Evolutionary conservation across 768 basidiomycete species (phyloP).

Genomic region (Cystofilobasidium ferigula): DNA sequence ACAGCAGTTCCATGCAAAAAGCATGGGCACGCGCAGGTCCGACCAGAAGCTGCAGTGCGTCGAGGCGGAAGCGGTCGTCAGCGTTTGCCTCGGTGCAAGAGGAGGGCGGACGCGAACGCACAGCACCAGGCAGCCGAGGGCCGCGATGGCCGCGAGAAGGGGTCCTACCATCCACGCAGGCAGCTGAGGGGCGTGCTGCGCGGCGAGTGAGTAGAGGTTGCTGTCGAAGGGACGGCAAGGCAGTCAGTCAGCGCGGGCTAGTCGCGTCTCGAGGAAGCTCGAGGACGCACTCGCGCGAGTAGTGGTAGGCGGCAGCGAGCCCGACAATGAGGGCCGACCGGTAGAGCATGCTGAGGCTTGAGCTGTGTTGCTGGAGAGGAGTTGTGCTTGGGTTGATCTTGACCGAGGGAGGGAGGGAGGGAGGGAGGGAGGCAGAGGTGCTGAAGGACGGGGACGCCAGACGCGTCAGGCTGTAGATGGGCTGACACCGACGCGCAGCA

Average conservation of each 20-base stretch:
- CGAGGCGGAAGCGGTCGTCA: too few relatives aligned
- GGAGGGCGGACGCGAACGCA: background rate
- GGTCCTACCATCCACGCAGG: background rate
- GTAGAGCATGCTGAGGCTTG: conserved; percentile 5
- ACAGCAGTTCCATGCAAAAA: conserved; percentile 24
- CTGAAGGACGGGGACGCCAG: too few relatives aligned
- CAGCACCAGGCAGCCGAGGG: background rate
- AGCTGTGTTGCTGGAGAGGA: background rate
- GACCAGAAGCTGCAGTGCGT: conserved; percentile 6
- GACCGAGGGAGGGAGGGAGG: too few relatives aligned
- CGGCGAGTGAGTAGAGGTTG: background rate
- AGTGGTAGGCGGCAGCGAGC: background rate
- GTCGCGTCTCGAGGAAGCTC: background rate
- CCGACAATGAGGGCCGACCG: background rate
- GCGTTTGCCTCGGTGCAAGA: too few relatives aligned
- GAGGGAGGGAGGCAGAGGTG: too few relatives aligned
- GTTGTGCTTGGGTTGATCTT: too few relatives aligned
- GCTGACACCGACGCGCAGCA: too few relatives aligned
- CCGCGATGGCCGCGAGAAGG: background rate
- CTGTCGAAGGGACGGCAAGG: background rate
- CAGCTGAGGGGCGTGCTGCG: background rate
- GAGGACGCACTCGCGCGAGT: conserved; percentile 8
- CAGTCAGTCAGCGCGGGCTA: background rate
- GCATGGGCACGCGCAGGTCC: conserved; percentile 10
- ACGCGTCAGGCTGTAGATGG: too few relatives aligned